phyloP scores from a whole-genome alignment of 768 basidiomycete species.

The Cytidiella melzeri region DNA sequence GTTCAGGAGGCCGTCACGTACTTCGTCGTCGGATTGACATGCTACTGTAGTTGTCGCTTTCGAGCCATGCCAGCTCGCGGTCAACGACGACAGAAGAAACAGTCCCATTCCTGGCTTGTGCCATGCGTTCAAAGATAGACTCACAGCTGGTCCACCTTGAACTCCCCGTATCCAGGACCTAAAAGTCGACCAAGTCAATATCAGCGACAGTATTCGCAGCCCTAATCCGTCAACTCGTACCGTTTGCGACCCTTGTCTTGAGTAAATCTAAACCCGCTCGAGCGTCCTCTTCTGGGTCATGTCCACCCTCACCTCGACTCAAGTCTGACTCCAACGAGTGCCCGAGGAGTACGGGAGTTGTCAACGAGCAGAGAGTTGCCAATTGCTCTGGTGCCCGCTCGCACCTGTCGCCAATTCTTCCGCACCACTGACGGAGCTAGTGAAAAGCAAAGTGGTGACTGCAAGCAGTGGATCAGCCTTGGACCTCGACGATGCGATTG shows the following conservation, averaged over 20 bases:
- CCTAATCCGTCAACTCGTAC: conserved; percentile 25
- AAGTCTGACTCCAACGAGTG: conserved; percentile 97
- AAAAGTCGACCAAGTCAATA: neutral
- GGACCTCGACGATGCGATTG: too few species aligned
- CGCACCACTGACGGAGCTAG: too few species aligned
- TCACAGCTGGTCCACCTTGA: conserved; percentile 79
- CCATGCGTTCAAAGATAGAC: conserved; percentile 83
- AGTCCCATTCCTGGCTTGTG: conserved; percentile 41
- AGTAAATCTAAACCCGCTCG: conserved; percentile 82
- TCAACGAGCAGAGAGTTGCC: conserved; percentile 48
- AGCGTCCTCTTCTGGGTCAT: conserved; percentile 95
- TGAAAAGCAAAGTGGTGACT: too few species aligned
- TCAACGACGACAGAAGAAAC: conserved; percentile 71
- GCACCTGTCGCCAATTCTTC: too few species aligned
- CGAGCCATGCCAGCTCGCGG: conserved; percentile 74
- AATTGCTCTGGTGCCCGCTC: conserved; percentile 56
- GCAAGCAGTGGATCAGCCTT: too few species aligned
- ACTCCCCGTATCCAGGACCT: conserved; percentile 80
- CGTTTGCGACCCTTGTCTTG: conserved; percentile 71
- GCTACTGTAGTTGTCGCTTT: conserved; percentile 74
- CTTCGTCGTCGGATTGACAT: conserved; percentile 74
- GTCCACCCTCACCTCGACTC: conserved; percentile 73
- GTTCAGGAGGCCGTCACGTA: conserved; percentile 60
- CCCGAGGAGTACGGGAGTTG: conserved; percentile 78
- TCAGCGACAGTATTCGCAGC: neutral